phyloP scores from a whole-genome alignment of 495 filamentous ascomycete genomes.

The Aspergillus asperescens region DNA sequence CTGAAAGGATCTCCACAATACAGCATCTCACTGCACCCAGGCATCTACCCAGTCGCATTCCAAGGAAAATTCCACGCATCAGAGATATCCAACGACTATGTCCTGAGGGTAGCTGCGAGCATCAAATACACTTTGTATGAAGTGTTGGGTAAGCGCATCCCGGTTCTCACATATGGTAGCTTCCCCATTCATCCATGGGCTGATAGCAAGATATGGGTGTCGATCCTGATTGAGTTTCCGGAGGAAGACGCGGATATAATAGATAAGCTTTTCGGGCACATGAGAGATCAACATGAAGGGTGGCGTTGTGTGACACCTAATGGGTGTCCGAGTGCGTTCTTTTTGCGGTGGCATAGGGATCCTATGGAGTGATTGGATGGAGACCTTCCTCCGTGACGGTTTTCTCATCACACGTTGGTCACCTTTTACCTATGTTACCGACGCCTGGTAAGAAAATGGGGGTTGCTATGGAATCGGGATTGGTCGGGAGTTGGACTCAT shows the following conservation, averaged over 20 bases:
- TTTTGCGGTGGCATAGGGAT: background rate
- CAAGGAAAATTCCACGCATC: background rate
- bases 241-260: background rate
- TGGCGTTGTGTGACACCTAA: background rate
- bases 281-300: background rate
- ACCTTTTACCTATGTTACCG: too few relatives aligned
- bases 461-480: too few relatives aligned
- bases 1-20: too few relatives aligned
- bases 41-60: background rate
- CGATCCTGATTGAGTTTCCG: background rate
- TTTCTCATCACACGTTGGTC: too few relatives aligned
- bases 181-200: background rate
- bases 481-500: too few relatives aligned
- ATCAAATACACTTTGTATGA: background rate
- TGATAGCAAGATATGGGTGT: background rate
- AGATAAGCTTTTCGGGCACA: background rate
- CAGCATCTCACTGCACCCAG: too few relatives aligned
- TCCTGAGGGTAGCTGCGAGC: background rate
- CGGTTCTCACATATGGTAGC: background rate
- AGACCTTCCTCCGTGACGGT: too few relatives aligned
- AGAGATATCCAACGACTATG: background rate
- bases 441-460: too few relatives aligned
- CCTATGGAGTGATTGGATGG: background rate
- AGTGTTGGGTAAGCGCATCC: background rate
- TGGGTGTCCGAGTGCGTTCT: background rate